Base-by-base conservation (phyloP, 768 basidiomycete genomes). In the Kwoniella dendrophila region DNA sequence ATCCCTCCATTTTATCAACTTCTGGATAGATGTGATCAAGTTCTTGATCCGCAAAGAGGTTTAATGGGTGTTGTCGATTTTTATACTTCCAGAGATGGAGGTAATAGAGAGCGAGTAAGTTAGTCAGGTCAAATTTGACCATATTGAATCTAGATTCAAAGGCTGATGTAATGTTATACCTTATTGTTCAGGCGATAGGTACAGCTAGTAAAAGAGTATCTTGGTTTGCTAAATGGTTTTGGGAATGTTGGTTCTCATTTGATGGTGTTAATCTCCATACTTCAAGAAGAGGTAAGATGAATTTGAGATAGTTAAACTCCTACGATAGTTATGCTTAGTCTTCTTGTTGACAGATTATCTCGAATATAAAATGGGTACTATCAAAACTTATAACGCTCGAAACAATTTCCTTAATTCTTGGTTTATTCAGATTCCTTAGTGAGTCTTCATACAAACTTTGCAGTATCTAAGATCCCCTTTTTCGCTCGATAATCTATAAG, bases 361-460 rank as follows among this genome's bases (percentile, higher is more conserved):
- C 33, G 89, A 90, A 75, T 88, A 89, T 77, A 85, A 85, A 59
- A 89, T 89, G 78, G 88, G 88, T 40, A 89, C 88, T 27, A 85
- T 87, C 68, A 89, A 88, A 74, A 83, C 82, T 33, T 87, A 85
- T 80, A 90, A 90, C 68, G 88, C 84, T 10, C 83, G 89, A 50
- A 90, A 90, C 80, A 82, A 81, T 49, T 87, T 88, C 71, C 78
- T 90, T 55, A 68, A 87, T n/a, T 86, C 88, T 0, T 83, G 85
- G 76, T 82, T 88, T 65, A 83, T 88, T 48, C 79, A 85, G 71
- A 88, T 89, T 83, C 84, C 78, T 1, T 62, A 66, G 67, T 55
- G 32, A 50, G 62, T 56, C 11, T n/a, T 6, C 12, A 43, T 38
- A 20, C n/a, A n/a, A n/a, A n/a, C n/a, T n/a, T n/a, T n/a, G n/a